Base-by-base conservation (phyloP, 805 yeast genomes). In the Yarrowia sp. region DNA sequence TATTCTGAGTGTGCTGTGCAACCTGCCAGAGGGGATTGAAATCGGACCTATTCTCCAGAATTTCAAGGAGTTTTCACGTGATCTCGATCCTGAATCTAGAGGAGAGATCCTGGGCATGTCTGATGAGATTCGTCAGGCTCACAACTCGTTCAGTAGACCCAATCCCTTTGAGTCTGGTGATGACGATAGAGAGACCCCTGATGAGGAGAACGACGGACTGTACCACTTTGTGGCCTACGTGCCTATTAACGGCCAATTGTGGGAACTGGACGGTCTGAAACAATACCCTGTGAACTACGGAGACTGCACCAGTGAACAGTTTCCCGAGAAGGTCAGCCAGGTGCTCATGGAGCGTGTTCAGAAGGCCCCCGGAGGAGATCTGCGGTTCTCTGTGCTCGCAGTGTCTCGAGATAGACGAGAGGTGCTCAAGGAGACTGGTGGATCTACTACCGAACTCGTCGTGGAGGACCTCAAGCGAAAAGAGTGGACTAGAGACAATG, bases 21-120 rank as follows among this genome's bases (percentile, higher is more conserved):
- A 85, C 73, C 78, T 80, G 66, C 73, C 73, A 0, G 78, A 76
- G 16, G 75, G 72, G 3, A 68, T 86, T 12, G 80, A 81, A 1
- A 68, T 87, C 3, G 91, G 91, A 0, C 76, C 76, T 0, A 85
- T 83, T 43, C 77, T 88, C 69, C 38, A 70, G 2, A 81, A 82
- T 68, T 84, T 87, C 75, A 81, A 81, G 70, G 77, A 77, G 65
- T 88, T 88, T 74, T 84, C 83, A 0, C 74, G 77, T 0, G 83
- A 81, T 0, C 86, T 88, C 72, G 90, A 86, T 72, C 77, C 88
- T 0, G 85, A 79, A 46, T 77, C 86, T 75, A 79, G 83, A 45
- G 91, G 91, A 5, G 91, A 88, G 67, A 82, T 88, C 2, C 80
- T 88, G 46, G 82, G 87, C 14, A 86, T 85, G 74, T 85, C 88